Conservation (phyloP, 2,329 filamentous ascomycete species). For the Colletotrichum sansevieriae region DNA sequence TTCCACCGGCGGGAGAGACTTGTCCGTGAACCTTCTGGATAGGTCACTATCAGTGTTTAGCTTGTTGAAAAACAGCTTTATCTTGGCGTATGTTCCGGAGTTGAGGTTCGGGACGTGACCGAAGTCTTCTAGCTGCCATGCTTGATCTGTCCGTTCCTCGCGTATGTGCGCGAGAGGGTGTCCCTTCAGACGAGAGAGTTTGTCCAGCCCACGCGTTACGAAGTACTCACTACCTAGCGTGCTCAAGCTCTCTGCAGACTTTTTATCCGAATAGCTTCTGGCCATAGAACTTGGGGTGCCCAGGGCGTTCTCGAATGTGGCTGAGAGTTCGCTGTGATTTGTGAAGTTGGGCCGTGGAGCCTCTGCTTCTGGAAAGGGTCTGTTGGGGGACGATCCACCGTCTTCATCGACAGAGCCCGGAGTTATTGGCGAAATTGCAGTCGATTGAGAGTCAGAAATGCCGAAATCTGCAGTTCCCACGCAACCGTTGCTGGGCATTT, state of each 20-base stretch:
- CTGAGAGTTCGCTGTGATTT: slow-evolving; percentile 8
- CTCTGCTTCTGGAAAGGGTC: not conserved
- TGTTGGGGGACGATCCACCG: not conserved
- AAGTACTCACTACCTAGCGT: not conserved
- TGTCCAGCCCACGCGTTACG: not conserved
- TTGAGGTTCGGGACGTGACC: not conserved
- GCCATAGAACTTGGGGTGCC: not conserved
- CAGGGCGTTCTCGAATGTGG: slow-evolving; percentile 12
- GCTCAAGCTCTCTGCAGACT: not conserved
- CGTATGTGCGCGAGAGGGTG: not conserved
- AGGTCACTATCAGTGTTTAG: not conserved
- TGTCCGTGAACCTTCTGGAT: not conserved
- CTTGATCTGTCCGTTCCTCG: not conserved
- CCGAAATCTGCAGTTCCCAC: no score
- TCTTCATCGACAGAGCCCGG: not conserved
- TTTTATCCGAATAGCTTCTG: not conserved
- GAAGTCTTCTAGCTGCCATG: not conserved
- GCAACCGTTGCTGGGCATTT: no score
- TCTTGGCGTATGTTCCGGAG: not conserved
- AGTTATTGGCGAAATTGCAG: not conserved
- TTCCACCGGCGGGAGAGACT: not conserved
- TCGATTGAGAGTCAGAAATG: no score
- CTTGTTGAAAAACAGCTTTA: not conserved
- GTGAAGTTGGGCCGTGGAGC: slow-evolving; percentile 15
- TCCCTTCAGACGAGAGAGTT: not conserved